phyloP scores from a whole-genome alignment of 2,329 filamentous ascomycete species.

The Fonsecaea monophora region DNA sequence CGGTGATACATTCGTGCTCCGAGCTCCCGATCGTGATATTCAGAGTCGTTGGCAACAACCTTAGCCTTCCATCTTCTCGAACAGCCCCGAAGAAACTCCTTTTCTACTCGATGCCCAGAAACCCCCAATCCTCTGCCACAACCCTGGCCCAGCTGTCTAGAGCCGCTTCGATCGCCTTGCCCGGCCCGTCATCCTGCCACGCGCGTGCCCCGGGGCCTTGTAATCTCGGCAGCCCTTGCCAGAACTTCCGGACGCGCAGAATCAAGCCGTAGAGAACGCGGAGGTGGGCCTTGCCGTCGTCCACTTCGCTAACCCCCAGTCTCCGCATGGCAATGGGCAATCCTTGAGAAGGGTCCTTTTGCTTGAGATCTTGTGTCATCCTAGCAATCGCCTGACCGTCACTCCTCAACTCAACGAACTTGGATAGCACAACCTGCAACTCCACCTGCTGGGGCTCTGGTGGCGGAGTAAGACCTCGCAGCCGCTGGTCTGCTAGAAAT shows the following conservation, averaged over 20 bases:
- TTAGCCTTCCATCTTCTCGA: neutral
- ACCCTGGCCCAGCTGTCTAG: conserved; percentile 32
- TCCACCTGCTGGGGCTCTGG: conserved; percentile 81
- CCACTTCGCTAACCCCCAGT: neutral
- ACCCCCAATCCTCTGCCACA: conserved; percentile 33
- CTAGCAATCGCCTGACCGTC: conserved; percentile 69
- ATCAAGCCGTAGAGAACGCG: conserved; percentile 80
- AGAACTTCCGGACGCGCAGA: conserved; percentile 65
- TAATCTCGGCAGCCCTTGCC: conserved; percentile 42
- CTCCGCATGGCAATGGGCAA: neutral
- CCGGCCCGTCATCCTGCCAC: conserved; percentile 37
- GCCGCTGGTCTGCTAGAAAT: conserved; percentile 89
- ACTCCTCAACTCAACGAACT: conserved; percentile 71
- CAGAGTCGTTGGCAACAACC: neutral
- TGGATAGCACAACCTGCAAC: conserved; percentile 72
- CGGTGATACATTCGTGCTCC: neutral
- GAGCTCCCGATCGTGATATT: no score
- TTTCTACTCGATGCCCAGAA: neutral
- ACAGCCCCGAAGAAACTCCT: neutral
- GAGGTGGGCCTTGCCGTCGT: conserved; percentile 70
- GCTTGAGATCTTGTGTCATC: neutral
- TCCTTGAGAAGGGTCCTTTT: neutral
- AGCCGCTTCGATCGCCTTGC: conserved; percentile 30
- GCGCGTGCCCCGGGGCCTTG: conserved; percentile 33
- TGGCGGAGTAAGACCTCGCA: conserved; percentile 87